Evolutionary conservation across 352 stramenopile genomes (phyloP), one percentile per base, ranked within the genome.

Genomic region (Globisporangium paroecandrum): DNA sequence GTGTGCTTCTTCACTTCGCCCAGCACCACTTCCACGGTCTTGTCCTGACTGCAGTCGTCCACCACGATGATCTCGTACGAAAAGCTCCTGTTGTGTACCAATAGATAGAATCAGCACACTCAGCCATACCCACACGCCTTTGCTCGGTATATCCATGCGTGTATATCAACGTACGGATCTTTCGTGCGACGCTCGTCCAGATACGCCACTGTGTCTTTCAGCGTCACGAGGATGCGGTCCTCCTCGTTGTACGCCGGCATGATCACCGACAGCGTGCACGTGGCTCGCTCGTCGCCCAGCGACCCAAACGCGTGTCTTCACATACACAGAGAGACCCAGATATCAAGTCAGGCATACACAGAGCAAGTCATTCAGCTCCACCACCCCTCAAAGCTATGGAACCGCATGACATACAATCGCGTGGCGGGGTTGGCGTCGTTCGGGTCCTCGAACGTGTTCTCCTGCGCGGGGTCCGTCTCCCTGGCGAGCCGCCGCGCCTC

Each of bases 221-320:
- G 77, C 72, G 97, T 99, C 56, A 91, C 85, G 3, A 91, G 73
- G 67, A 99, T 92, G 38, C 96, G 85, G 46, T 98, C 75, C 71
- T 97, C 71, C 71, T 99, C 96, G 69, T 99, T 98, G 79, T 96
- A 98, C 29, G 96, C 96, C 15, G 96, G 95, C 41, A 99, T 89
- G 55, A 99, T 83, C 22, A 99, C 83, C 13, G 89, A 97, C 34
- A 99, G 72, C 56, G 87, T 81, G 32, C 86, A 66, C 29, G 78
- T 72, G 1, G 85, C 60, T 29, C 68, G 58, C 47, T 90, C 82
- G 56, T 93, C 79, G 0, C 82, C 69, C 34, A 94, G 68, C 34
- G 83, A 92, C 4, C 69, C 79, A 62, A 94, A 94, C 64, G 69
- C 61, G 24, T 73, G 70, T 20, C 81, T 93, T 27, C 9, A 47